These are phyloP conservation scores for Plectranthus barbatus DNA, from an alignment of 257 asterid genomes.

Conservation along the genomic window DNA sequence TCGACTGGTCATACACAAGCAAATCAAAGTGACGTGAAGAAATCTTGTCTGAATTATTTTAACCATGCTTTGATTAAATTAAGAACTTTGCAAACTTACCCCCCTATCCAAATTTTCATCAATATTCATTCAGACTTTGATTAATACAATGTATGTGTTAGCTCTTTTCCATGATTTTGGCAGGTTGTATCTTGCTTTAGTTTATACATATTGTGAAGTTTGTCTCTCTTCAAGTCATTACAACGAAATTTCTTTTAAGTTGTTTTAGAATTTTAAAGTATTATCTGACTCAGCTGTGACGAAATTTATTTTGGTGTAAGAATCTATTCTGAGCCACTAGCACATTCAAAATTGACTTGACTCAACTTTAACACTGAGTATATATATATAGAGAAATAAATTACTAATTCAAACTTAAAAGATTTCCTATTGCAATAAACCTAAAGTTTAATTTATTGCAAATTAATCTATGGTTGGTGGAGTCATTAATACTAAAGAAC, in stretches of 20 bases:
- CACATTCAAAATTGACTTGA: background rate
- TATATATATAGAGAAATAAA: background rate
- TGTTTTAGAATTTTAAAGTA: background rate
- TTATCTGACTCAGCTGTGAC: background rate
- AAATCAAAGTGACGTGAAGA: slow-evolving; percentile 10
- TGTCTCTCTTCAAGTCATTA: background rate
- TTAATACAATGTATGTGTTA: too few relatives aligned
- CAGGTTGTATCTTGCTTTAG: background rate
- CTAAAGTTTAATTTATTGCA: background rate
- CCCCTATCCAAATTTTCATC: too few relatives aligned
- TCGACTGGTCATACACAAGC: background rate
- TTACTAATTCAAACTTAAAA: background rate
- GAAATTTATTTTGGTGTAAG: background rate
- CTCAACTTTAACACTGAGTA: background rate
- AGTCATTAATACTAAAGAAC: background rate
- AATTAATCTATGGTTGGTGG: background rate
- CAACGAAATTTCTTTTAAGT: background rate
- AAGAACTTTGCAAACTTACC: too few relatives aligned
- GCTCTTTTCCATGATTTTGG: too few relatives aligned
- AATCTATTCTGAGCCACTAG: too few relatives aligned
- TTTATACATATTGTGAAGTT: background rate
- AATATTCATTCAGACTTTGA: too few relatives aligned
- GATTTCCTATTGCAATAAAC: background rate
- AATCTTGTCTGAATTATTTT: background rate
- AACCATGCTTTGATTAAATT: too few relatives aligned